Percentiles rank a stretch among this genome's conserved stretches.
phyloP scores from a whole-genome alignment of 257 asterid genomes.

The Ilex aquifolium region DNA sequence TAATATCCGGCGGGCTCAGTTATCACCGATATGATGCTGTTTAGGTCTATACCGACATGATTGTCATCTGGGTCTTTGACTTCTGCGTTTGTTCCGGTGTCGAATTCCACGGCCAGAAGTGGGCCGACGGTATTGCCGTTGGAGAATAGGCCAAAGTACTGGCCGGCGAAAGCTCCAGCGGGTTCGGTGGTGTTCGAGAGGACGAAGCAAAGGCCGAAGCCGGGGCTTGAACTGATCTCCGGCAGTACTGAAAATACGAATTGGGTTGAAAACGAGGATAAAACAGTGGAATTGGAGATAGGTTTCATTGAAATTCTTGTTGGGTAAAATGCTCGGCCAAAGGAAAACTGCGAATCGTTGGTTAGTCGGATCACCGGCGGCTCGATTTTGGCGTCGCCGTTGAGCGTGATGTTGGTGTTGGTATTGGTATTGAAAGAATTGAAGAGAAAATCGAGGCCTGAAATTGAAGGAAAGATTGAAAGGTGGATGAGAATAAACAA shows the following conservation, averaged over 20 bases:
- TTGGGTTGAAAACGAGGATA: slow-evolving; percentile 67
- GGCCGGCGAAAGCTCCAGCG: slow-evolving; percentile 48
- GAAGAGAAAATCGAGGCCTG: slow-evolving; percentile 57
- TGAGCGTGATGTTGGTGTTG: slow-evolving; percentile 33
- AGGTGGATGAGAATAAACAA: slow-evolving; percentile 1
- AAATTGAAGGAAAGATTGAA: slow-evolving; percentile 7
- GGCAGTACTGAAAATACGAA: slow-evolving; percentile 74
- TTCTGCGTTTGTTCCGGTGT: slow-evolving; percentile 66
- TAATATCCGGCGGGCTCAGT: slow-evolving; percentile 50
- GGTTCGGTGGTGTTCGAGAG: slow-evolving; percentile 48
- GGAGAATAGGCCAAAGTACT: slow-evolving; percentile 63
- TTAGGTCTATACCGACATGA: slow-evolving; percentile 65
- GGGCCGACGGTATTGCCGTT: slow-evolving; percentile 34
- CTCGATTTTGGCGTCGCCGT: slow-evolving; percentile 49
- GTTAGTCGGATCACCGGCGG: slow-evolving; percentile 75
- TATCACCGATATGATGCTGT: slow-evolving; percentile 29
- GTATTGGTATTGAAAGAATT: slow-evolving; percentile 48
- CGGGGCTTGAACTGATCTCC: slow-evolving; percentile 55
- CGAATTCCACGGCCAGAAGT: slow-evolving; percentile 66
- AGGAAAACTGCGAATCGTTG: slow-evolving; percentile 49
- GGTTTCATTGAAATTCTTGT: slow-evolving; percentile 34
- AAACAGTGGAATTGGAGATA: slow-evolving; percentile 21
- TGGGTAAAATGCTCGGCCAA: slow-evolving; percentile 67
- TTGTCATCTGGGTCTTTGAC: slow-evolving; percentile 49
- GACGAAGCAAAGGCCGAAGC: slow-evolving; percentile 77